These are phyloP conservation scores for Lotmaria passim DNA, from an alignment of 208 protist genomes.

Conservation along the genomic window DNA sequence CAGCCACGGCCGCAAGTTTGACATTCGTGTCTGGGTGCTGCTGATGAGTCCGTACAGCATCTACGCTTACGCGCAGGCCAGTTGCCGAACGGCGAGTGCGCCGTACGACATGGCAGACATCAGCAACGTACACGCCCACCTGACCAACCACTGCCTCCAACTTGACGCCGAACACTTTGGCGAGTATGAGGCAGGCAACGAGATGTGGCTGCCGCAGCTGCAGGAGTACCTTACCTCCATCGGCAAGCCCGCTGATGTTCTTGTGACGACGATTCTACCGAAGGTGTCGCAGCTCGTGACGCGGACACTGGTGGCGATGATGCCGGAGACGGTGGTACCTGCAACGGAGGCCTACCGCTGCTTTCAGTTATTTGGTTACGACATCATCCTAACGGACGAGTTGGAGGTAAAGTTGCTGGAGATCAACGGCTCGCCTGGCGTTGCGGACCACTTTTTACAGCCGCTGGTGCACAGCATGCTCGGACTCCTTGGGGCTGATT, in stretches of 20 bases:
- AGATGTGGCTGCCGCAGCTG: slow-evolving; percentile 87
- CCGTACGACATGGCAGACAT: slow-evolving; percentile 61
- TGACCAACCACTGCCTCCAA: slow-evolving; percentile 93
- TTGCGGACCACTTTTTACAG: slow-evolving; percentile 71
- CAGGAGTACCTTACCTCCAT: slow-evolving; percentile 49
- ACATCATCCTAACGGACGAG: slow-evolving; percentile 83
- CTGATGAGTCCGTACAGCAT: slow-evolving; percentile 67
- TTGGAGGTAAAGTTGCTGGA: slow-evolving; percentile 80
- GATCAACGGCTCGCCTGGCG: slow-evolving; percentile 90
- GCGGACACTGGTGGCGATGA: slow-evolving; percentile 69
- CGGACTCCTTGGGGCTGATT: slow-evolving; percentile 37
- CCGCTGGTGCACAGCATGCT: slow-evolving; percentile 61
- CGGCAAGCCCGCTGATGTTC: slow-evolving; percentile 40
- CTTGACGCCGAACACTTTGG: slow-evolving; percentile 59
- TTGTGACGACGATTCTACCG: slow-evolving; percentile 59
- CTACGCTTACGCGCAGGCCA: slow-evolving; percentile 83
- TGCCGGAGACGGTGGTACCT: slow-evolving; percentile 51
- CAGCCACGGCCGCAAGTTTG: slow-evolving; percentile 85
- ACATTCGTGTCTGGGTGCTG: slow-evolving; percentile 89
- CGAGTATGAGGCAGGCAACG: slow-evolving; percentile 82
- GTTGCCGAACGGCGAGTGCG: slow-evolving; percentile 80
- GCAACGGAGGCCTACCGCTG: slow-evolving; percentile 66
- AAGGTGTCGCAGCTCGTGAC: slow-evolving; percentile 75
- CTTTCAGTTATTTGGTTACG: slow-evolving; percentile 93
- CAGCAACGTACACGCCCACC: slow-evolving; percentile 57